phyloP scores from a whole-genome alignment of 148 eudicot species.

The Chenopodium album region DNA sequence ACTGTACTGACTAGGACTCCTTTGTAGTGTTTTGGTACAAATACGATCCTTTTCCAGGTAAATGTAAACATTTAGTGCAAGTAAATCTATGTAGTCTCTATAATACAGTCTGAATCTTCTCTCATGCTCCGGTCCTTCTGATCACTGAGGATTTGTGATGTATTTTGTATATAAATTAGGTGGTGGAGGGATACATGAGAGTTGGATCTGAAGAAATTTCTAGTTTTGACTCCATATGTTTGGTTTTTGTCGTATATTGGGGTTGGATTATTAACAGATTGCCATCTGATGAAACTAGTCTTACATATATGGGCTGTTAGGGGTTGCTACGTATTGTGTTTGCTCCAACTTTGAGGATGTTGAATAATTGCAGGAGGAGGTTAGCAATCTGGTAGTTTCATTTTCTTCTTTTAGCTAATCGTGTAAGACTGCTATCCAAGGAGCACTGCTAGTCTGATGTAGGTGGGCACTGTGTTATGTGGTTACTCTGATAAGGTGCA shows the following conservation, averaged over 20 bases:
- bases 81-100: neutral
- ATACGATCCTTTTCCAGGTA: neutral
- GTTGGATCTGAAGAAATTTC: neutral
- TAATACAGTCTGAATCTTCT: neutral
- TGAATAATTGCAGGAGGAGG: no score
- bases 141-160: neutral
- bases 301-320: neutral
- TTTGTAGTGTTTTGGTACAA: neutral
- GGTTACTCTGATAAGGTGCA: neutral
- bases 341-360: neutral
- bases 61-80: conserved; percentile 2
- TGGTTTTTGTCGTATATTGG: neutral
- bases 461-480: no score
- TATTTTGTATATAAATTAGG: neutral
- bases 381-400: no score
- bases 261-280: neutral
- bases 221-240: neutral
- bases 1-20: neutral
- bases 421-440: neutral
- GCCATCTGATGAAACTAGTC: neutral
- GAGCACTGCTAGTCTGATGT: neutral
- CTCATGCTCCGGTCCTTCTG: neutral
- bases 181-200: neutral
- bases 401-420: neutral
- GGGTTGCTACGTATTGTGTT: neutral